Conservation (phyloP, 2,329 filamentous ascomycete genomes). For the Colletotrichum plurivorum region DNA sequence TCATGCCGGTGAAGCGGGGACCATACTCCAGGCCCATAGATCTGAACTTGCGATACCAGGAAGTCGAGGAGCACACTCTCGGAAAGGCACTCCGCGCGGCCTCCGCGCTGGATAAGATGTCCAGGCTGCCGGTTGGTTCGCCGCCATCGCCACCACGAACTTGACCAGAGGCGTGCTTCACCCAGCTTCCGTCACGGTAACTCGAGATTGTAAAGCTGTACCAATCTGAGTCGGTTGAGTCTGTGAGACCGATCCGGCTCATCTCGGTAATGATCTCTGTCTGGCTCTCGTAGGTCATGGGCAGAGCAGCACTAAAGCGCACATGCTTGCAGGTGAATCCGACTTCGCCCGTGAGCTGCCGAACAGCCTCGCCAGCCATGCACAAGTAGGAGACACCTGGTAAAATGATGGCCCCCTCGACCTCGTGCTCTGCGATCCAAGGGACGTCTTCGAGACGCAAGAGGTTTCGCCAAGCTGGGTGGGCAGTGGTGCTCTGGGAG, state of each 20-base stretch:
- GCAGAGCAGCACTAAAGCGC: slow-evolving; percentile 16
- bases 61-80: slow-evolving; percentile 8
- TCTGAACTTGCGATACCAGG: slow-evolving; percentile 32
- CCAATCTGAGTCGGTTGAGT: slow-evolving; percentile 24
- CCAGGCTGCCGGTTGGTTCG: background rate
- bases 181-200: slow-evolving; percentile 15
- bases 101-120: background rate
- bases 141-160: slow-evolving; percentile 4
- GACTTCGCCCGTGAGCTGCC: slow-evolving; percentile 15
- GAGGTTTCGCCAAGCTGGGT: slow-evolving; percentile 15
- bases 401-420: slow-evolving; percentile 6
- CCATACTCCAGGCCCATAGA: slow-evolving; percentile 23
- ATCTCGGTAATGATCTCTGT: slow-evolving; percentile 29
- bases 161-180: slow-evolving; percentile 23
- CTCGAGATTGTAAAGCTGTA: slow-evolving; percentile 30
- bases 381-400: slow-evolving; percentile 12
- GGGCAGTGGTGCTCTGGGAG: background rate
- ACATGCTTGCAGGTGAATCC: slow-evolving; percentile 28
- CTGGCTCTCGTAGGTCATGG: slow-evolving; percentile 20
- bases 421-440: slow-evolving; percentile 19
- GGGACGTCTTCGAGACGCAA: slow-evolving; percentile 23
- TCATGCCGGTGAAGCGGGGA: slow-evolving; percentile 25
- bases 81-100: background rate
- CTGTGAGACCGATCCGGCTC: background rate
- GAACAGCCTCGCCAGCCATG: slow-evolving; percentile 26